Evolutionary conservation across 345 rosid species (phyloP), one percentile per base, ranked within the genome.

Genomic region (Barbarea vulgaris): DNA sequence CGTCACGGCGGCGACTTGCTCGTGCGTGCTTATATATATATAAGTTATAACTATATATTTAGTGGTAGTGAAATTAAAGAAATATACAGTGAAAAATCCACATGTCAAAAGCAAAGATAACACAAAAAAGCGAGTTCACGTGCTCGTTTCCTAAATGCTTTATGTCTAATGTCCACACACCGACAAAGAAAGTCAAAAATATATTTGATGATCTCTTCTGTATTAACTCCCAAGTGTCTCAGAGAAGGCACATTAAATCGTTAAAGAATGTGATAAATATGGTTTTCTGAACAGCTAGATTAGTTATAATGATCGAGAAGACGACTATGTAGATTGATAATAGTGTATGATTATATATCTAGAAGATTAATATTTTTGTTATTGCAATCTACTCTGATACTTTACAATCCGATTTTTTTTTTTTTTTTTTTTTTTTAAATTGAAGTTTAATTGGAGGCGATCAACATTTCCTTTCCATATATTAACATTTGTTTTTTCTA

Each of bases 1-100:
- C 75, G 80, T 75, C 82, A 84, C 85, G 85, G 78, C 80, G 80
- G 62, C 69, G 81, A 80, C 87, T 68, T 60, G 74, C 30, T 51
- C 74, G 37, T 50, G 58, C 52, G 56, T 21, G 31, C 2, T 31
- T 31, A 6, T 31, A 31, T 51, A n/a, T n/a, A n/a, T n/a, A n/a
- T n/a, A n/a, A n/a, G n/a, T n/a, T n/a, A n/a, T n/a, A n/a, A n/a
- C n/a, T n/a, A n/a, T n/a, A n/a, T n/a, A n/a, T n/a, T n/a, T 39
- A 21, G 51, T 33, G 37, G 15, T 53, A 4, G 27, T 3, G 9
- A 37, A 55, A 50, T 65, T 59, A 70, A 64, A 36, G 42, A 71
- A 34, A 4, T 59, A 50, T 72, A 54, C 69, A 37, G 30, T 71
- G 76, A 79, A 75, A 79, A 75, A 60, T 67, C 65, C 80, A 80